Conservation (phyloP, 352 stramenopile genomes). For the Phytophthora brassicae region DNA sequence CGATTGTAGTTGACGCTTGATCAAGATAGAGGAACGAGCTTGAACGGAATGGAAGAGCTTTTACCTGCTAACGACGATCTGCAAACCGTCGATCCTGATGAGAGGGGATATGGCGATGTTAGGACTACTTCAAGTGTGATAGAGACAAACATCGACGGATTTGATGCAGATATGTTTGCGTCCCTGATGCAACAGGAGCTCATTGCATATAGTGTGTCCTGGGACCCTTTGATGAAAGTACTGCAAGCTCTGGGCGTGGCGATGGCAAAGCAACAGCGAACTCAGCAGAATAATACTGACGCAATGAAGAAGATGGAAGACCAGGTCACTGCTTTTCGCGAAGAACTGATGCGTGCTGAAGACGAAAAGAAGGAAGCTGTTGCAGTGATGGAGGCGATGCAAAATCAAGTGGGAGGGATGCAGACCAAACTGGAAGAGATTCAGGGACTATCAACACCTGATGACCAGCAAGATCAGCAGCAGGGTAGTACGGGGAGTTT, state of each 20-base stretch:
- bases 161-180: conserved; percentile 54
- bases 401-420: conserved; percentile 51
- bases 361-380: conserved; percentile 57
- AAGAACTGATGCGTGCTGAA: conserved; percentile 45
- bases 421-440: conserved; percentile 45
- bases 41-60: conserved; percentile 24
- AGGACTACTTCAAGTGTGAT: conserved; percentile 3
- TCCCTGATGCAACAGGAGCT: conserved; percentile 66
- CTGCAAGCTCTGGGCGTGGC: conserved; percentile 57
- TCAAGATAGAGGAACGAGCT: not conserved
- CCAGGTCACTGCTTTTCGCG: conserved; percentile 44
- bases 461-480: conserved; percentile 23
- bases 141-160: conserved; percentile 27
- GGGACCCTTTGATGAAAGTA: conserved; percentile 70
- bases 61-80: conserved; percentile 19
- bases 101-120: not conserved
- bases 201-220: conserved; percentile 71
- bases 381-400: conserved; percentile 46
- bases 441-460: conserved; percentile 14
- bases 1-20: not conserved
- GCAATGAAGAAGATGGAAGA: conserved; percentile 58
- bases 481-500: conserved; percentile 3
- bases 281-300: conserved; percentile 36
- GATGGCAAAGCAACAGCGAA: conserved; percentile 54
- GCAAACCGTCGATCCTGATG: conserved; percentile 15